Base-by-base conservation (phyloP, 257 asterid species). In the Przewalskia tangutica region DNA sequence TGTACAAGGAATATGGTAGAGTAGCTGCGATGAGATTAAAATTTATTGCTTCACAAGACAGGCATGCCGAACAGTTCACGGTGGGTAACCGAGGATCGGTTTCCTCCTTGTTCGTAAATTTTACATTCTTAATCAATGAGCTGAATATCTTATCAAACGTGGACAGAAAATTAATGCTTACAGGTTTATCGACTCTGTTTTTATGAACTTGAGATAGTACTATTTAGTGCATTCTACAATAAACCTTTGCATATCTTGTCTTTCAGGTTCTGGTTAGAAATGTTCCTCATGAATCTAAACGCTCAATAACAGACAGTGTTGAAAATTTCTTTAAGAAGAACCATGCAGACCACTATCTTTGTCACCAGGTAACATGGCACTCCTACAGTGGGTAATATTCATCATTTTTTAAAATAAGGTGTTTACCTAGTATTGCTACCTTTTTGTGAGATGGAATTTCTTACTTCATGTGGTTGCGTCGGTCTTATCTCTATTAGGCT, bases 51-150 rank as follows among this genome's bases (percentile, higher is more conserved):
- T 92, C 97, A 38, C 95, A 92, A 89, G 93, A 91, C 84, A 87
- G 85, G 48, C 94, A 90, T 8, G 96, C 98, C n/a, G 99, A 93
- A 85, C 99, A 96, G 73, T 96, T 93, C 88, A 93, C 97, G 77
- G 98, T 94, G 83, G 88, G 98, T 92, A 81, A 16, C 48, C 80
- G 23, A 56, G 63, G 13, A 73, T 23, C 27, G 6, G 59, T 73
- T 23, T 75, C 62, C 27, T 75, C 62, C 27, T 50, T 75, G 46
- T 75, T 75, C 23, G 2, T 50, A 50, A 50, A 53, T 50, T 50
- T 50, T 54, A 51, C 17, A 34, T 4, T 75, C 80, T 23, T 14
- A 4, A 23, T 50, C 46, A 23, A 13, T 50, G 62, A 23, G 63
- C 62, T 50, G 63, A 75, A 75, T 11, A 75, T 23, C 2, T 62